phyloP scores from a whole-genome alignment of 1,284 basidiomycete species.

The Apiotrichum laibachii region DNA sequence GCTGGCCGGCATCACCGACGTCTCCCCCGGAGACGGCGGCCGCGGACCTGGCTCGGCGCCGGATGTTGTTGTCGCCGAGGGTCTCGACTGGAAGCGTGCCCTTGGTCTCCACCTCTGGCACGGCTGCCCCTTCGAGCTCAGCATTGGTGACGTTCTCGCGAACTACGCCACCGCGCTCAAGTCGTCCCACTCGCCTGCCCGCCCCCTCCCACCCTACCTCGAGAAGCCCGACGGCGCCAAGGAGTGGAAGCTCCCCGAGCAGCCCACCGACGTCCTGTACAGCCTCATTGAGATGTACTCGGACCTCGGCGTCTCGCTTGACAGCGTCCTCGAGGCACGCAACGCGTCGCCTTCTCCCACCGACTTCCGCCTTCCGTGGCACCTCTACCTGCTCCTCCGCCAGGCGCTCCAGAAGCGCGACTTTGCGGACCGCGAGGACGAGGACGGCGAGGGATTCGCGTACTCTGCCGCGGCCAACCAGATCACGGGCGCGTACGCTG shows the following conservation, averaged over 20 bases:
- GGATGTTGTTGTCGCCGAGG: constrained; percentile 70
- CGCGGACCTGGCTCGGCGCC: constrained; percentile 61
- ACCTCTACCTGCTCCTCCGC: constrained; percentile 84
- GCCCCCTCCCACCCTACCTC: constrained; percentile 69
- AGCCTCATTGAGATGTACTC: constrained; percentile 75
- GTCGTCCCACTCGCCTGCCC: constrained; percentile 50
- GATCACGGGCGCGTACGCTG: constrained; percentile 78
- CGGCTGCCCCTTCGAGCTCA: constrained; percentile 67
- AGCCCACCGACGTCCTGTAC: constrained; percentile 68
- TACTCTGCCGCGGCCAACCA: constrained; percentile 79
- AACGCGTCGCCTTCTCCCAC: constrained; percentile 72
- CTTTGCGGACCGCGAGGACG: constrained; percentile 69
- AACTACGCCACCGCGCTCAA: constrained; percentile 63
- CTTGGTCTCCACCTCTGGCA: constrained; percentile 94
- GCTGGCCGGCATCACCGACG: constrained; percentile 72
- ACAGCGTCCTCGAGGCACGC: constrained; percentile 59
- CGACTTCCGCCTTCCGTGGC: constrained; percentile 87
- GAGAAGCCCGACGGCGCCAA: constrained; percentile 49
- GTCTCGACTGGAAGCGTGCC: constrained; percentile 90
- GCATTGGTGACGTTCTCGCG: constrained; percentile 67
- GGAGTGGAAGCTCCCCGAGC: constrained; percentile 44
- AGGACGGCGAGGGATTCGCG: constrained; percentile 56
- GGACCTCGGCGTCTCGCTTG: constrained; percentile 56
- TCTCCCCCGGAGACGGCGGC: constrained; percentile 59
- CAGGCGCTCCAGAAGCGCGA: constrained; percentile 77